Conservation (phyloP, 1,139 yeast species). For the Debaryomyces fabryi region DNA sequence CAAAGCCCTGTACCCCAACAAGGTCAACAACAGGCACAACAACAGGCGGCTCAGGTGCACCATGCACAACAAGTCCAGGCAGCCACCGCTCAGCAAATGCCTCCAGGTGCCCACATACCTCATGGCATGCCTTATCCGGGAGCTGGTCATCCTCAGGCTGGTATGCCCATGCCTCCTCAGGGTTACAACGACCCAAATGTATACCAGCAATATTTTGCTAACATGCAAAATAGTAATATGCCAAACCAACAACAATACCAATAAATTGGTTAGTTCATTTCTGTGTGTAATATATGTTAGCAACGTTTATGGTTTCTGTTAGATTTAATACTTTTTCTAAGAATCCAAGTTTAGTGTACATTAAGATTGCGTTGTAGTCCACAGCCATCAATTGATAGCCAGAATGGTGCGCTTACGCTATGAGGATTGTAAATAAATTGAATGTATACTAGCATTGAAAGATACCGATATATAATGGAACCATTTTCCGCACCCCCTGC, state of each 20-base stretch:
- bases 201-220: constrained; percentile 62
- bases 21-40: constrained; percentile 31
- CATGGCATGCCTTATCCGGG: constrained; percentile 49
- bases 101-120: constrained; percentile 52
- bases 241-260: constrained; percentile 48
- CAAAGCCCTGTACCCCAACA: constrained; percentile 41
- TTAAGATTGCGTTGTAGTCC: background rate
- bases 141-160: constrained; percentile 41
- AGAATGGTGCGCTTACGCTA: background rate
- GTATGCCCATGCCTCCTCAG: constrained; percentile 50
- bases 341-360: constrained; percentile 2
- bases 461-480: background rate
- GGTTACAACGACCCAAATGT: constrained; percentile 48
- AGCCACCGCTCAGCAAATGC: constrained; percentile 42
- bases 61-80: constrained; percentile 26
- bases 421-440: background rate
- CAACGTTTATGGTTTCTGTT: constrained; percentile 2
- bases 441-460: background rate
- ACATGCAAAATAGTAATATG: constrained; percentile 51
- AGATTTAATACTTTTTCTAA: constrained; percentile 1
- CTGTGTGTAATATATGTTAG: constrained; percentile 9
- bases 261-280: constrained; percentile 16
- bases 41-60: constrained; percentile 30
- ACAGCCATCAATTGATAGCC: background rate
- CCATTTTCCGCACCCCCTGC: too few relatives aligned